Base-by-base conservation (phyloP, 345 rosid genomes). In the Citrus unshiu region DNA sequence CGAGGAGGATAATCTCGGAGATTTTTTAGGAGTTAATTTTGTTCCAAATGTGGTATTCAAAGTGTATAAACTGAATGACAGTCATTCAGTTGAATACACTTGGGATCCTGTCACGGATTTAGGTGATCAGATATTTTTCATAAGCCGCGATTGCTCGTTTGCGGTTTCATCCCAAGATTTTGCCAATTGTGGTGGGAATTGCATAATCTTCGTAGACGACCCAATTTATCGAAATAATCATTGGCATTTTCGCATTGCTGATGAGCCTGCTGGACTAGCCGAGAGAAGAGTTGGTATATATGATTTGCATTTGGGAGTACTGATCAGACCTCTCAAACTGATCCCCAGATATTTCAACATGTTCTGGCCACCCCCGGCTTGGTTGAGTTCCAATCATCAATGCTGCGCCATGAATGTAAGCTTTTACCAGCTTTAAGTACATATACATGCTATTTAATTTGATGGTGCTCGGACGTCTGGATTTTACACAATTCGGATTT, bases 341-440 rank as follows among this genome's bases (percentile, higher is more conserved):
- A 21, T 27, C 18, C 62, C 62, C 6, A 7, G 5, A 60, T 51
- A 30, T 10, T 40, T 25, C 34, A 19, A 54, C 18, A 71, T 71
- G 40, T 51, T 71, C 27, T 51, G 62, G 74, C 74, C 74, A 30
- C 74, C 74, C 10, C 74, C 62, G 16, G 12, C 19, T 51, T 71
- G 74, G 74, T 9, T 71, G 27, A 71, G 24, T 40, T 7, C 74
- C 39, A 18, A 9, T 46, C 18, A 13, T 46, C 18, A 46, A 46
- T 46, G 1, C 13, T 46, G 51, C 51, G 0, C 51, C 51, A 12
- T 46, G 69, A 65, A 34, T 65, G 69, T 65, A 34, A 65, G 69
- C 43, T 27, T 34, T 65, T 46, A 3, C 51, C 9, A 13, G 16
- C 18, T 46, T 46, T 12, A 0, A 46, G 51, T 46, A 3, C 4